These are phyloP conservation scores for Sporothrix euskadiensis DNA, from an alignment of 2,329 filamentous ascomycete genomes.

Conservation along the genomic window DNA sequence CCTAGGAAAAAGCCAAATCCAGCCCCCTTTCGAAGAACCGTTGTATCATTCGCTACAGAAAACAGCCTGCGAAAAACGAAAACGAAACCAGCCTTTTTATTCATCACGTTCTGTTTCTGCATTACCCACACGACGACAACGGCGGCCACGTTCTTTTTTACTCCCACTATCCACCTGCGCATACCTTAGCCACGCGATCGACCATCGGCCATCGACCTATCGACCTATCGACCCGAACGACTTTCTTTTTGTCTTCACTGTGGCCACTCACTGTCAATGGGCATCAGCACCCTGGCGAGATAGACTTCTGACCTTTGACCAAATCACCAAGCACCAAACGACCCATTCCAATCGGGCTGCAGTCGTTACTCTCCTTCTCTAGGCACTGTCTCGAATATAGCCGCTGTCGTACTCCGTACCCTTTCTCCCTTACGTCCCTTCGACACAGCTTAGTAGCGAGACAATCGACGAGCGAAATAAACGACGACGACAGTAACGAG, in stretches of 20 bases:
- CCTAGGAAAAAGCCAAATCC: background rate
- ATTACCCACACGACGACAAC: background rate
- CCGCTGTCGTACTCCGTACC: background rate
- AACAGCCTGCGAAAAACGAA: background rate
- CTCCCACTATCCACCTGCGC: background rate
- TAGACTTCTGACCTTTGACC: background rate
- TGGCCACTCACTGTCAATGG: background rate
- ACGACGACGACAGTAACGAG: background rate
- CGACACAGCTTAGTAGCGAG: background rate
- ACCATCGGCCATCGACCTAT: background rate
- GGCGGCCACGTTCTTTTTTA: constrained; percentile 2
- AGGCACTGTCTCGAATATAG: background rate
- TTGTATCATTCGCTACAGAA: constrained; percentile 5
- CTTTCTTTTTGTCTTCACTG: background rate
- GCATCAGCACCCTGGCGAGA: constrained; percentile 1
- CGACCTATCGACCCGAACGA: background rate
- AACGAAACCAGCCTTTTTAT: background rate
- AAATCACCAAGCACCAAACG: background rate
- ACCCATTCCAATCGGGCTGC: background rate
- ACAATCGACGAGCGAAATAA: background rate
- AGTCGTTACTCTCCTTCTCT: background rate
- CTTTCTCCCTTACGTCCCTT: background rate
- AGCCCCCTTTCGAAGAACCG: background rate
- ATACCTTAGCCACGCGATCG: constrained; percentile 11
- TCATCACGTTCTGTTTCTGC: background rate